phyloP scores from a whole-genome alignment of 2,329 filamentous ascomycete genomes.

The Pleurostoma richardsiae region DNA sequence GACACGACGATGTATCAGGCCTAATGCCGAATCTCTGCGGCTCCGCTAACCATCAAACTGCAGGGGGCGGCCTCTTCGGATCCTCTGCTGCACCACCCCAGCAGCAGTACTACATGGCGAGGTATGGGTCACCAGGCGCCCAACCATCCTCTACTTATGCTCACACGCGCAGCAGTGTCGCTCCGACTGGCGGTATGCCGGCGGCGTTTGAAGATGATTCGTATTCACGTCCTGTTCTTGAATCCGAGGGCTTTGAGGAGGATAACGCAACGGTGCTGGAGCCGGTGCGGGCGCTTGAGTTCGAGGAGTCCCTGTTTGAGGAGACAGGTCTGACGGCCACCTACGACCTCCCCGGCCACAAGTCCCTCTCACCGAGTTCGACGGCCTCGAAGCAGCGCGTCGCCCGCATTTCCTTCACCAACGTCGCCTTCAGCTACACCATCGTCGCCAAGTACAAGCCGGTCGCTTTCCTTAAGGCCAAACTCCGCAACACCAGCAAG shows the following conservation, averaged over 20 bases:
- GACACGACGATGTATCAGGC: no score
- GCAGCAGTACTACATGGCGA: no score
- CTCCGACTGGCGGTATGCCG: no score
- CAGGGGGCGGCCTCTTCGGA: no score
- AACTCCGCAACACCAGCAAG: constrained; percentile 49
- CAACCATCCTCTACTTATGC: no score
- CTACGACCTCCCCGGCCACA: constrained; percentile 54
- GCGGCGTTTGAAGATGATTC: no score
- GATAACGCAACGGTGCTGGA: constrained; percentile 15
- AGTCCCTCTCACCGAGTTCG: constrained; percentile 48
- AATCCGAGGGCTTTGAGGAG: not conserved
- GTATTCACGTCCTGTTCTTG: no score
- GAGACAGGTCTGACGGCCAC: constrained; percentile 56
- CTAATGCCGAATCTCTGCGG: no score
- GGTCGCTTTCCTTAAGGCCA: constrained; percentile 54
- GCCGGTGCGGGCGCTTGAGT: constrained; percentile 26
- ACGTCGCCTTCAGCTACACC: constrained; percentile 50
- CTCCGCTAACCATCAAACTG: no score
- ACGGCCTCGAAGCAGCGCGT: constrained; percentile 55
- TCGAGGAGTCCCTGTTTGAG: constrained; percentile 50
- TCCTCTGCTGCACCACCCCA: no score
- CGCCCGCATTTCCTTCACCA: constrained; percentile 44
- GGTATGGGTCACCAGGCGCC: no score
- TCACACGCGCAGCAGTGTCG: no score
- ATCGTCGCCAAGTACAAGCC: constrained; percentile 56